Evolutionary conservation across 352 stramenopile genomes (phyloP).

Genomic region (Phytophthora ramorum): DNA sequence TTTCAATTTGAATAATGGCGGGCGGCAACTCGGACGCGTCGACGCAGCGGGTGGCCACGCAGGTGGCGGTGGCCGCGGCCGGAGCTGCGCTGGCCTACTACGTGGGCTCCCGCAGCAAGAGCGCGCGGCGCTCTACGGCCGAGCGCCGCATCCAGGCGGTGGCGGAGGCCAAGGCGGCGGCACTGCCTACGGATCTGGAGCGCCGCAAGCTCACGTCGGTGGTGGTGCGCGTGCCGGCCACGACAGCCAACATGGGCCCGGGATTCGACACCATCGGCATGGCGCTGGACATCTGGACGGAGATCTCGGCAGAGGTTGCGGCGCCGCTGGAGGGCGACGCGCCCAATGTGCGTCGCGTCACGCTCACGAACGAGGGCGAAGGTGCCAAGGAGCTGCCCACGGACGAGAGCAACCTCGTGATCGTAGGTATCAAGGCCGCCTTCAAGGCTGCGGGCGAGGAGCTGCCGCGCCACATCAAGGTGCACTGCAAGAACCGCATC

Average conservation of each 20-base stretch:
- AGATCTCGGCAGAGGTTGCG: slow-evolving; percentile 95
- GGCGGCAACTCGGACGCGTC: slow-evolving; percentile 27
- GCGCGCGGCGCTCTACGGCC: slow-evolving; percentile 31
- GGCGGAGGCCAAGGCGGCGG: slow-evolving; percentile 28
- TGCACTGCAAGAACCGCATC: slow-evolving; percentile 98
- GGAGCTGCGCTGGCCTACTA: slow-evolving; percentile 69
- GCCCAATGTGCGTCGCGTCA: slow-evolving; percentile 78
- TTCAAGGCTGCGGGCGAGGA: slow-evolving; percentile 96
- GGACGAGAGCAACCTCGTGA: slow-evolving; percentile 93
- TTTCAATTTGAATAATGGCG: slow-evolving; percentile 20
- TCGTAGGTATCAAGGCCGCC: slow-evolving; percentile 95
- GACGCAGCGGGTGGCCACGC: slow-evolving; percentile 47
- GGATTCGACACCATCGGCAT: slow-evolving; percentile 99
- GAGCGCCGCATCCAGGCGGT: slow-evolving; percentile 25
- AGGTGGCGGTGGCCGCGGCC: slow-evolving; percentile 64
- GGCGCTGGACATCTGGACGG: slow-evolving; percentile 99
- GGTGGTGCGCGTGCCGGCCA: slow-evolving; percentile 98
- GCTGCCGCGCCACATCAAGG: slow-evolving; percentile 93
- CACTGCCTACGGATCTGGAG: slow-evolving; percentile 39
- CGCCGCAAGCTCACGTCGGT: slow-evolving; percentile 86
- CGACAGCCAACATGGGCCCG: slow-evolving; percentile 98
- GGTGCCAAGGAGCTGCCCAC: slow-evolving; percentile 93
- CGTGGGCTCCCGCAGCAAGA: slow-evolving; percentile 63
- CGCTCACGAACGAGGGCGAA: slow-evolving; percentile 97
- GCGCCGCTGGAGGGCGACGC: slow-evolving; percentile 33